Conservation (phyloP, 495 filamentous ascomycete species). For the Copromyces sp. region DNA sequence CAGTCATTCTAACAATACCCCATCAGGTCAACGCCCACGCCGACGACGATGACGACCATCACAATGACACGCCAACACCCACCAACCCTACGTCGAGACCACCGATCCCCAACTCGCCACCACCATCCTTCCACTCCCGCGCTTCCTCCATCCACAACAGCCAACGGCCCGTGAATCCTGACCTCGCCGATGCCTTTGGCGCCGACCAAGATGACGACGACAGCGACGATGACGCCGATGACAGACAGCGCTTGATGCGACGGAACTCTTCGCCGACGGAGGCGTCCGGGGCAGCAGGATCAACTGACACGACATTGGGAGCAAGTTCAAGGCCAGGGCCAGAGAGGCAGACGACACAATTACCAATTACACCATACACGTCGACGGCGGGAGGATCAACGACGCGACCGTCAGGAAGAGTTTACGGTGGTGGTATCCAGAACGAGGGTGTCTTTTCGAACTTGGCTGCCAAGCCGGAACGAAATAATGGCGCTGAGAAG, state of each 20-base stretch:
- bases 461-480: conserved; percentile 80
- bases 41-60: conserved; percentile 29
- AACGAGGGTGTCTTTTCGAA: conserved; percentile 96
- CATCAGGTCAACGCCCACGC: conserved; percentile 38
- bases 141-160: conserved; percentile 57
- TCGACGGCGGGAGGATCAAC: conserved; percentile 13
- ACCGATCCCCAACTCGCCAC: conserved; percentile 69
- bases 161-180: conserved; percentile 53
- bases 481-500: conserved; percentile 59
- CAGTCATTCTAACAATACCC: neutral
- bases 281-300: conserved; percentile 5
- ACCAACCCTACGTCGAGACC: conserved; percentile 19
- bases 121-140: conserved; percentile 86
- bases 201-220: conserved; percentile 60
- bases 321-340: conserved; percentile 4
- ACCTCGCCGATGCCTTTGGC: conserved; percentile 85
- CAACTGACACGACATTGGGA: conserved; percentile 4
- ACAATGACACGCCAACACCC: conserved; percentile 15
- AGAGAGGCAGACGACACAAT: conserved; percentile 10
- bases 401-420: conserved; percentile 16
- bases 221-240: conserved; percentile 66
- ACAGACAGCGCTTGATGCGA: conserved; percentile 76
- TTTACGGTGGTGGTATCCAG: conserved; percentile 57
- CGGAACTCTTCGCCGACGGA: conserved; percentile 42
- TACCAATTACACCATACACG: conserved; percentile 23